phyloP scores from a whole-genome alignment of 2,329 filamentous ascomycete genomes.

The Fonsecaea pedrosoi region DNA sequence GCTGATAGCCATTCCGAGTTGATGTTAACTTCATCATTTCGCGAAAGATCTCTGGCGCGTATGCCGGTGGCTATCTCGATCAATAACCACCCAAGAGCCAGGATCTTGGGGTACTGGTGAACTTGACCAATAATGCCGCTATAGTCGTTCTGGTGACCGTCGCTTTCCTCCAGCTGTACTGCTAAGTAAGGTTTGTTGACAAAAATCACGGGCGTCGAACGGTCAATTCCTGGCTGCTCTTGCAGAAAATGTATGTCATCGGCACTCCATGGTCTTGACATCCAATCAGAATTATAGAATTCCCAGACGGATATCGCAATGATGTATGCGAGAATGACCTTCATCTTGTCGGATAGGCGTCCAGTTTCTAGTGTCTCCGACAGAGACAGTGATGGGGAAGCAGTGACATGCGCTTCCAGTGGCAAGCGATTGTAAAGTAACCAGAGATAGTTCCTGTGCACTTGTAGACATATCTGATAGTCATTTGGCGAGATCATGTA shows the following conservation, averaged over 20 bases:
- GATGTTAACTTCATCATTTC: conserved; percentile 2
- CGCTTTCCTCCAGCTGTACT: background rate
- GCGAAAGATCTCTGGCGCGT: background rate
- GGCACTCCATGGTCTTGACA: conserved; percentile 13
- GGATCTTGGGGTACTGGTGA: conserved; percentile 2
- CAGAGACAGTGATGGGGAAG: background rate
- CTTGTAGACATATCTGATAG: conserved; percentile 3
- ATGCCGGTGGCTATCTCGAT: conserved; percentile 15
- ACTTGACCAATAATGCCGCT: background rate
- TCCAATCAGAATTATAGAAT: conserved; percentile 17
- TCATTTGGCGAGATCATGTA: conserved; percentile 1
- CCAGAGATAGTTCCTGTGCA: background rate
- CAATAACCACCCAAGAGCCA: conserved; percentile 10
- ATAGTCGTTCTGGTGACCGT: background rate
- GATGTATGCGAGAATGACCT: conserved; percentile 12
- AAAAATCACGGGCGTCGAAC: background rate
- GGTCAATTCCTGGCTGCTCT: background rate
- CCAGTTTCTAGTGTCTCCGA: background rate
- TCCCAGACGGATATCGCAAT: conserved; percentile 19
- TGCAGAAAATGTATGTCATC: conserved; percentile 13
- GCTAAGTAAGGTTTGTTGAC: conserved; percentile 8
- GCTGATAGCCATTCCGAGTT: conserved; percentile 13
- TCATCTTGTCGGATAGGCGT: conserved; percentile 15
- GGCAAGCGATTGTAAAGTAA: background rate
- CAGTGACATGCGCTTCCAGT: background rate